phyloP scores from a whole-genome alignment of 78 protist species.

The Pigoraptor vietnamica region DNA sequence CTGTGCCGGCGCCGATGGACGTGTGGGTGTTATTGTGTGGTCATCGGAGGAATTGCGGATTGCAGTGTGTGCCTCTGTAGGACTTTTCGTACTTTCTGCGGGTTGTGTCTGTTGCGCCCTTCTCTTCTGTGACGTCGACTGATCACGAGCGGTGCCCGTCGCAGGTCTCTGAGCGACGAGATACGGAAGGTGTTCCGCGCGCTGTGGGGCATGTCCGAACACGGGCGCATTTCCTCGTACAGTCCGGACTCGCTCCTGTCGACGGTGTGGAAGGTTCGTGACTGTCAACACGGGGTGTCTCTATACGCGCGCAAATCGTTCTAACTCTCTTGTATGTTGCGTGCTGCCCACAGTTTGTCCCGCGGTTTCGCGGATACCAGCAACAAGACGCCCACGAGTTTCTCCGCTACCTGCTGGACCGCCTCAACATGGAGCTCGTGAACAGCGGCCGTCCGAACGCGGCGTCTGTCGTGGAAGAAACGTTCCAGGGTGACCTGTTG shows the following conservation, averaged over 20 bases:
- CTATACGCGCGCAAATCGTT: too few species aligned
- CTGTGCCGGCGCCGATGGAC: neutral
- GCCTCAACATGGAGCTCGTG: neutral
- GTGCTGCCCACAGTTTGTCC: neutral
- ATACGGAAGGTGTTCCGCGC: neutral
- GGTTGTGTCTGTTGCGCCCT: neutral
- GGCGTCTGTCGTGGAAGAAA: neutral
- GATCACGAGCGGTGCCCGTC: too few species aligned
- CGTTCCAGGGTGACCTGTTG: slow-evolving; percentile 6
- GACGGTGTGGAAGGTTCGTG: neutral
- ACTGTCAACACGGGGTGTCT: neutral
- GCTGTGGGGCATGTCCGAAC: neutral
- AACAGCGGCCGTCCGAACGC: neutral
- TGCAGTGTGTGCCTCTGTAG: neutral
- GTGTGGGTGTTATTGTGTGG: neutral
- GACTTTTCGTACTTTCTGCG: neutral
- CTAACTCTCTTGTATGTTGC: too few species aligned
- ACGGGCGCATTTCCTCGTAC: neutral
- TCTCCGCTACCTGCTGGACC: slow-evolving; percentile 3
- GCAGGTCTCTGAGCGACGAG: neutral
- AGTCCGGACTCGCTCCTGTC: neutral
- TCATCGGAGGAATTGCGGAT: neutral
- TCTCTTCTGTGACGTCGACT: too few species aligned
- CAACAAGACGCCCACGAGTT: slow-evolving; percentile 21
- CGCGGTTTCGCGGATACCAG: slow-evolving; percentile 4